Conservation (phyloP, 768 basidiomycete species). For the Tylopilus rubrobrunneus region DNA sequence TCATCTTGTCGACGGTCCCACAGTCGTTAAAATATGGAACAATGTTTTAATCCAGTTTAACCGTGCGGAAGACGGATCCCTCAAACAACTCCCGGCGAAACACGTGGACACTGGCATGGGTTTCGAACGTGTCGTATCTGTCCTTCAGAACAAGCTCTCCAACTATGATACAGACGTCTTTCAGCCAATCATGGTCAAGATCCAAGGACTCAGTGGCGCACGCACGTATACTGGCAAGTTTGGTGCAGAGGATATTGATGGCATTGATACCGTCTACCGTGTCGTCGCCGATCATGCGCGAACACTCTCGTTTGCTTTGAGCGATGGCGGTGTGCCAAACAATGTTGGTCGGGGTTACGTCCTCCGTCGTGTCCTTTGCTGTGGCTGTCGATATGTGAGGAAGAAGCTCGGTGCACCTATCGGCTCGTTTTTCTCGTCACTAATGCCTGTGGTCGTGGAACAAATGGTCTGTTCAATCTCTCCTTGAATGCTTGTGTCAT, state of each 20-base stretch:
- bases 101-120: slow-evolving; percentile 99
- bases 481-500: background rate
- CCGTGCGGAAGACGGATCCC: slow-evolving; percentile 82
- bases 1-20: slow-evolving; percentile 87
- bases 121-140: slow-evolving; percentile 95
- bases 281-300: slow-evolving; percentile 96
- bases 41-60: slow-evolving; percentile 99
- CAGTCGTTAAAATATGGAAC: slow-evolving; percentile 99
- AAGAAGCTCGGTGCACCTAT: slow-evolving; percentile 93
- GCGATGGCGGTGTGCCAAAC: slow-evolving; percentile 94
- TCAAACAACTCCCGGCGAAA: slow-evolving; percentile 79
- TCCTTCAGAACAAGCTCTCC: slow-evolving; percentile 84
- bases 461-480: slow-evolving; percentile 61
- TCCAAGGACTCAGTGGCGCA: slow-evolving; percentile 86
- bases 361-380: slow-evolving; percentile 85
- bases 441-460: slow-evolving; percentile 86
- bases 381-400: slow-evolving; percentile 93
- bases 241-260: slow-evolving; percentile 91
- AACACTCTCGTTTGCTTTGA: slow-evolving; percentile 92
- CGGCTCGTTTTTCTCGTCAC: slow-evolving; percentile 90
- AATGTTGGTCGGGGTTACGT: slow-evolving; percentile 98
- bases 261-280: slow-evolving; percentile 96
- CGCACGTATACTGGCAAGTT: slow-evolving; percentile 87
- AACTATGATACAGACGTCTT: slow-evolving; percentile 99
- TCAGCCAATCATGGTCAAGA: slow-evolving; percentile 78